These are phyloP conservation scores for Paradendryphiella salina DNA, from an alignment of 2,329 filamentous ascomycete genomes.

Conservation along the genomic window DNA sequence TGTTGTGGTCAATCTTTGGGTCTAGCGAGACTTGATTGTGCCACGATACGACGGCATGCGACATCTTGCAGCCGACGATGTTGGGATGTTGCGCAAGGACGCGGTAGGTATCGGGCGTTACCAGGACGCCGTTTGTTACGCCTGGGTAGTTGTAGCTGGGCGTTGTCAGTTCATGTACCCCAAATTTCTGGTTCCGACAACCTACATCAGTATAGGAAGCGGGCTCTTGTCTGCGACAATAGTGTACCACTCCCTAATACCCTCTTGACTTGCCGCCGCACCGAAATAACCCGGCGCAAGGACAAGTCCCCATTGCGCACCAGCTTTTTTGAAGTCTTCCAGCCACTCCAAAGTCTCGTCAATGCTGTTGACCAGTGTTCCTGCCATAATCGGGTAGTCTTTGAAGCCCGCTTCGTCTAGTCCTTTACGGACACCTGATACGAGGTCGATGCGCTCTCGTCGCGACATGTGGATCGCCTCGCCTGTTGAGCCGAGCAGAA, in stretches of 20 bases:
- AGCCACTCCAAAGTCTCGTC: constrained; percentile 64
- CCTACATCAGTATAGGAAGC: constrained; percentile 64
- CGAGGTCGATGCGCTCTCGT: constrained; percentile 60
- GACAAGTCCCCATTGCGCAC: constrained; percentile 64
- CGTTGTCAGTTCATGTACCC: neutral
- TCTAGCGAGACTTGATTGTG: constrained; percentile 64
- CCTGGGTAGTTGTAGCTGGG: constrained; percentile 66
- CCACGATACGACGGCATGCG: constrained; percentile 67
- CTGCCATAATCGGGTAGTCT: constrained; percentile 64
- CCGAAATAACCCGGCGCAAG: constrained; percentile 69
- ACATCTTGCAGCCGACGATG: constrained; percentile 71
- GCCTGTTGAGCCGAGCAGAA: constrained; percentile 66
- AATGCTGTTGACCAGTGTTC: constrained; percentile 64
- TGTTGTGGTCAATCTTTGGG: constrained; percentile 61
- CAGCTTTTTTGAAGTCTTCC: constrained; percentile 59
- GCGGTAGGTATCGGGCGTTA: constrained; percentile 62
- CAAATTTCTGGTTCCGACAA: neutral
- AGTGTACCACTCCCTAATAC: constrained; percentile 64
- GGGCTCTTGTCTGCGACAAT: constrained; percentile 63
- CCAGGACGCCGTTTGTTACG: constrained; percentile 66
- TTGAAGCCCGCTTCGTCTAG: constrained; percentile 60
- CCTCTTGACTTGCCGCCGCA: constrained; percentile 59
- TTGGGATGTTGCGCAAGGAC: constrained; percentile 65
- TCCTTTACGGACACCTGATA: constrained; percentile 60
- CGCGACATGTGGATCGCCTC: constrained; percentile 65